These are phyloP conservation scores for Kodamaea ohmeri DNA, from an alignment of 1,139 yeast genomes.

Conservation along the genomic window DNA sequence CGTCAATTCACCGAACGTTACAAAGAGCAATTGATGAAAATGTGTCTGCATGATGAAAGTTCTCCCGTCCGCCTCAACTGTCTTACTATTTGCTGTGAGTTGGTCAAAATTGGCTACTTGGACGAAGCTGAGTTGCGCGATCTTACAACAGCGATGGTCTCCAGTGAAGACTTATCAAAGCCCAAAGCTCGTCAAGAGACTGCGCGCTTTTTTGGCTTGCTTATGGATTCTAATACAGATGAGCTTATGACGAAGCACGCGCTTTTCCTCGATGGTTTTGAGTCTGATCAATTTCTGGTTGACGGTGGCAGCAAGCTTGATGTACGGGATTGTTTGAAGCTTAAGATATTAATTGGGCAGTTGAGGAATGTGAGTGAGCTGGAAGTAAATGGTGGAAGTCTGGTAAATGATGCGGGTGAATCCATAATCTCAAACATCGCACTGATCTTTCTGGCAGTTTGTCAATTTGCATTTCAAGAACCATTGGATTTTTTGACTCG, in stretches of 20 bases:
- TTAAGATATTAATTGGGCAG: conserved; percentile 12
- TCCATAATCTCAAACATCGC: background rate
- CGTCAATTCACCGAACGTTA: conserved; percentile 74
- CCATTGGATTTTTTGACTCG: conserved; percentile 37
- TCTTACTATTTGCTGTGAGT: conserved; percentile 52
- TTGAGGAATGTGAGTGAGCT: conserved; percentile 6
- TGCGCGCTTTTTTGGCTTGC: conserved; percentile 28
- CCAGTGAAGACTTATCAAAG: conserved; percentile 11
- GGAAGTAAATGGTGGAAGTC: conserved; percentile 15
- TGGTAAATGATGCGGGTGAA: background rate
- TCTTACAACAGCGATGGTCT: background rate
- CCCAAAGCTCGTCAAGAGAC: conserved; percentile 36
- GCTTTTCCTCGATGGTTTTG: conserved; percentile 23
- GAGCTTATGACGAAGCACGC: conserved; percentile 15
- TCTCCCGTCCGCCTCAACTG: conserved; percentile 51
- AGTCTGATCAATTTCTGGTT: conserved; percentile 17
- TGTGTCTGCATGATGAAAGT: conserved; percentile 39
- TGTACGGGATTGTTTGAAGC: conserved; percentile 14
- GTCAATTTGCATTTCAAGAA: background rate
- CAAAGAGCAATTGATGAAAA: conserved; percentile 61
- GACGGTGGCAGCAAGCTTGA: conserved; percentile 13
- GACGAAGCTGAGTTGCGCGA: conserved; percentile 36
- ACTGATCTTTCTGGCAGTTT: conserved; percentile 3
- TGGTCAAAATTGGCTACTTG: conserved; percentile 60
- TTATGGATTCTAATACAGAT: conserved; percentile 22